Base-by-base conservation (phyloP, 345 rosid species). In the Theobroma cacao region DNA sequence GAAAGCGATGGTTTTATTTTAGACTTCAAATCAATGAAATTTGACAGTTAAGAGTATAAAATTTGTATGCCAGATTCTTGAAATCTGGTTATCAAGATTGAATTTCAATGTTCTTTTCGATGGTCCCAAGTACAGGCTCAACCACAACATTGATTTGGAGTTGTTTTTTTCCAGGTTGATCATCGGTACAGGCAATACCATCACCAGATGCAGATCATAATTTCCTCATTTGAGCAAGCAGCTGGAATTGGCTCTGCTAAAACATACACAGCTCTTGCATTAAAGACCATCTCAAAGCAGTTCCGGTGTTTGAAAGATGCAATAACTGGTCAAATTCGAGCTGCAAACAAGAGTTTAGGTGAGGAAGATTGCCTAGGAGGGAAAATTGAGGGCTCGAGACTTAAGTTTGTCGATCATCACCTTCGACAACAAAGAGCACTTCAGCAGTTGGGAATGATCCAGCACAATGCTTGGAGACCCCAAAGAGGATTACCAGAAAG, bases 401-500 rank as follows among this genome's bases (percentile, higher is more conserved):
- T 95, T 31, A 95, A 93, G 79, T 95, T 91, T 72, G 98, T 95
- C 13, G 99, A 95, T 75, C 92, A 91, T 81, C 99, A 95, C 20
- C 87, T 93, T 78, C 90, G 97, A 66, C 99, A 95, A 80, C 99
- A 95, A 78, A 87, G 98, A 41, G 96, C 99, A 38, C 97, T 95
- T 83, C 99, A 93, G 77, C 99, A 93, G 47, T 83, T 93, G 83
- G 99, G 98, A 68, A 92, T 93, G 98, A 90, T 92, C 86, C 99
- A 95, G 88, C 98, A 93, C 81, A 93, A 93, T 84, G 99, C 99
- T 79, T 95, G 99, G 99, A 92, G 99, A 90, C 99, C 99, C 82
- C 99, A 93, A 78, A 82, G 99, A 84, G 99, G 99, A 80, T 84
- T 95, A 70, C 99, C 99, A 0, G 99, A 95, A 81, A 82, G 97